These are phyloP conservation scores for Exophiala phaeomuriformis DNA, from an alignment of 2,329 filamentous ascomycete species.

Conservation along the genomic window DNA sequence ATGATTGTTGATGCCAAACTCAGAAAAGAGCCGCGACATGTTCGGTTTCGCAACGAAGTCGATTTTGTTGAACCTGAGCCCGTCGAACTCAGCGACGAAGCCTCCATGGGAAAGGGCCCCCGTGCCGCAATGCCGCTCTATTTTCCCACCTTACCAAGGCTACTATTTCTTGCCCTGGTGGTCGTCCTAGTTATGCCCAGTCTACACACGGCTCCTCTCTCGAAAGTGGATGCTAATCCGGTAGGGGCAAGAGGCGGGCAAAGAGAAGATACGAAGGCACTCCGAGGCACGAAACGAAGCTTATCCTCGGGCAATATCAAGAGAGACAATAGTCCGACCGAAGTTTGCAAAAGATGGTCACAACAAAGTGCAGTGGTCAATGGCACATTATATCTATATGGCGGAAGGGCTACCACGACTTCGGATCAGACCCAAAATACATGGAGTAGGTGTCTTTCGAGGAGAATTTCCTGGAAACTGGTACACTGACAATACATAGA, in stretches of 20 bases:
- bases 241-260: conserved; percentile 9
- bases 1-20: conserved; percentile 23
- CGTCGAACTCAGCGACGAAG: conserved; percentile 3
- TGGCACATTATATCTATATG: conserved; percentile 69
- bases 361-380: conserved; percentile 63
- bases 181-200: conserved; percentile 22
- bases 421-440: conserved; percentile 54
- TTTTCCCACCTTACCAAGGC: conserved; percentile 18
- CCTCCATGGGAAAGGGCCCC: not conserved
- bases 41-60: conserved; percentile 22
- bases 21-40: conserved; percentile 13
- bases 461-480: not conserved
- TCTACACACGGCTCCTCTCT: conserved; percentile 17
- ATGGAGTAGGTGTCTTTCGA: conserved; percentile 54
- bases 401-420: conserved; percentile 56
- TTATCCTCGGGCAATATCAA: not conserved
- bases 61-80: conserved; percentile 18
- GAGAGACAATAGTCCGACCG: conserved; percentile 41
- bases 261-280: not conserved
- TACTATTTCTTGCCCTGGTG: conserved; percentile 21
- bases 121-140: conserved; percentile 12
- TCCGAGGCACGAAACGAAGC: not conserved
- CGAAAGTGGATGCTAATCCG: conserved; percentile 19
- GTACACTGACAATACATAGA: conserved; percentile 36
- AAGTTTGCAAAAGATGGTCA: conserved; percentile 59